phyloP scores from a whole-genome alignment of 179 eudicot genomes.

The Silene vulgaris region DNA sequence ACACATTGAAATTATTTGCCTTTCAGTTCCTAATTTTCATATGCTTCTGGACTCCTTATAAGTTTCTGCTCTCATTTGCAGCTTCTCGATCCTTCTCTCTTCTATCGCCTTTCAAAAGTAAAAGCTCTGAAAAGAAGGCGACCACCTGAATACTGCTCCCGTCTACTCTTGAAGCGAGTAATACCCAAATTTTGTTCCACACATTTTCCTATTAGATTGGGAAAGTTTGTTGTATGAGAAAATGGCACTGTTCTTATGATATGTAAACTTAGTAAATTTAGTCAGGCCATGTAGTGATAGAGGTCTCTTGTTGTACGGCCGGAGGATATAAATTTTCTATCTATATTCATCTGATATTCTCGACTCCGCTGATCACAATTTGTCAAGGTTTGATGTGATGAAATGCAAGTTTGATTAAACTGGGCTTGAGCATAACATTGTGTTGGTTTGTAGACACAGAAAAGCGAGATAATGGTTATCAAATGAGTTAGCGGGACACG shows the following conservation, averaged over 20 bases:
- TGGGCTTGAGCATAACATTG: too few species aligned
- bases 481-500: too few species aligned
- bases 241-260: slow-evolving; percentile 6
- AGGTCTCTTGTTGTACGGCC: slow-evolving; percentile 21
- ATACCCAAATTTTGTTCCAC: slow-evolving; percentile 23
- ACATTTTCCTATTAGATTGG: neutral
- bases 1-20: neutral
- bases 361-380: neutral
- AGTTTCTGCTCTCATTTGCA: slow-evolving; percentile 33
- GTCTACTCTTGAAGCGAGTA: neutral
- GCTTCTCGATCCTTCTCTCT: slow-evolving; percentile 88
- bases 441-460: too few species aligned
- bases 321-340: neutral
- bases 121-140: slow-evolving; percentile 63
- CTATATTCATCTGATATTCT: neutral
- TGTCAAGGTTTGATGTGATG: neutral
- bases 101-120: slow-evolving; percentile 72
- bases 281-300: slow-evolving; percentile 14
- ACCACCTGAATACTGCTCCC: slow-evolving; percentile 27
- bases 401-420: neutral
- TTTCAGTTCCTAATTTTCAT: neutral
- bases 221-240: neutral
- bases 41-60: neutral
- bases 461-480: too few species aligned
- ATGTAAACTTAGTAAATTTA: slow-evolving; percentile 17